A percentile compares a stretch with the other conserved stretches of the same genome.
phyloP scores from a whole-genome alignment of 2,329 filamentous ascomycete genomes.

The Coniella lustricola region DNA sequence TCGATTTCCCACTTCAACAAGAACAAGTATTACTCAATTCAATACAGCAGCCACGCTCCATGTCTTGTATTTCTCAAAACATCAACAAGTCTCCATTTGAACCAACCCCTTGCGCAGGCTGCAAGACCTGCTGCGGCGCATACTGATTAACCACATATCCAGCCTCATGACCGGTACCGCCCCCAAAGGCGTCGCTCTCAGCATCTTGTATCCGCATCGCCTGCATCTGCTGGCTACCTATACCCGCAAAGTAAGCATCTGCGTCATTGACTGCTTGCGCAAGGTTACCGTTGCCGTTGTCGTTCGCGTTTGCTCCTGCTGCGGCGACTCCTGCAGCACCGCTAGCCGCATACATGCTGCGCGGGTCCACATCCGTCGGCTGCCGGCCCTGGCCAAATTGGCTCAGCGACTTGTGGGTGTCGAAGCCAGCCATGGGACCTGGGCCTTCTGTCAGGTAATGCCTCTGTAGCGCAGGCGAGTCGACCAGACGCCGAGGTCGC shows the following conservation, averaged over 20 bases:
- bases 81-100: constrained; percentile 67
- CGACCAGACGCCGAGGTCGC: constrained; percentile 67
- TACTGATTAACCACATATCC: constrained; percentile 77
- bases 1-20: background rate
- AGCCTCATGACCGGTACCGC: constrained; percentile 44
- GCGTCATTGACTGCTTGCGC: constrained; percentile 73
- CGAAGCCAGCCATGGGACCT: constrained; percentile 30
- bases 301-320: constrained; percentile 20
- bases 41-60: background rate
- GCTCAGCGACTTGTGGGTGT: constrained; percentile 54
- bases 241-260: constrained; percentile 79
- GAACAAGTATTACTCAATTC: background rate
- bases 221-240: constrained; percentile 68
- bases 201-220: constrained; percentile 60
- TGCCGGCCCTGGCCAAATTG: constrained; percentile 49
- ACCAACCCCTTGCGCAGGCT: constrained; percentile 56
- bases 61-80: constrained; percentile 33
- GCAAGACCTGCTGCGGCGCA: constrained; percentile 67
- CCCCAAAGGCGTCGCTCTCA: constrained; percentile 51
- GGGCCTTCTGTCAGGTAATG: constrained; percentile 52
- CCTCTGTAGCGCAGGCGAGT: constrained; percentile 80
- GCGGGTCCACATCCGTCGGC: constrained; percentile 42
- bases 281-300: constrained; percentile 44
- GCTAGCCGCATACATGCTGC: constrained; percentile 25
- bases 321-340: background rate